Evolutionary conservation across 2,329 filamentous ascomycete species (phyloP), one percentile per base, ranked within the genome.

Genomic region (Fusarium luffae): DNA sequence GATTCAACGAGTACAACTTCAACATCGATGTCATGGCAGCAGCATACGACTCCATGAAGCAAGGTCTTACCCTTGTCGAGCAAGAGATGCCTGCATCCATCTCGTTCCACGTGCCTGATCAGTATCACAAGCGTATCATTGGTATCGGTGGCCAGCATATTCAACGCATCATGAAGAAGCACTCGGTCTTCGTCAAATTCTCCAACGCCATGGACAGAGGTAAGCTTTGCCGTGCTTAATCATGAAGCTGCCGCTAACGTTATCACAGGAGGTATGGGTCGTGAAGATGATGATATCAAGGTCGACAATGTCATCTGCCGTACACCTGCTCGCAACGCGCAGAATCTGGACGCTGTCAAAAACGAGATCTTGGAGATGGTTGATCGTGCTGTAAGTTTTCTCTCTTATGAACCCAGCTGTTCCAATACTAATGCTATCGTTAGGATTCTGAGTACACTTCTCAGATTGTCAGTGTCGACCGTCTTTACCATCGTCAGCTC

Each of bases 301-400:
- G 94, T 98, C 47, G 96, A 99, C 83, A 98, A 99, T 78, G 96
- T 99, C 74, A 98, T 99, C 75, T 99, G 96, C 81, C 93, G 96
- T 57, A 99, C 96, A 1, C 96, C 96, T 50, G 96, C 96, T 69
- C 92, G 96, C 67, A 99, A 99, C 77, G 96, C 96, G 32, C 94
- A 98, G 82, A 98, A 96, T 75, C 85, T 99, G 50, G 96, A 99
- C 79, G 88, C 97, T 30, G 96, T 99, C 74, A 99, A 99, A 85
- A 94, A 97, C 74, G 96, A 99, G 83, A 99, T 99, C 77, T 90
- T 99, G 85, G 96, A 98, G 78, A 98, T 99, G 96, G 96, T 99
- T 56, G 96, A 98, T 81, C 93, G 96, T 82, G 93, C 92, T 68
- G 90, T 92, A 82, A 82, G 89, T 86, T 18, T 6, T 5, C 5